A percentile compares a stretch with the other conserved stretches of the same genome.
These are phyloP conservation scores for Trichoderma atrobrunneum DNA, from an alignment of 2,329 filamentous ascomycete genomes.

Conservation along the genomic window DNA sequence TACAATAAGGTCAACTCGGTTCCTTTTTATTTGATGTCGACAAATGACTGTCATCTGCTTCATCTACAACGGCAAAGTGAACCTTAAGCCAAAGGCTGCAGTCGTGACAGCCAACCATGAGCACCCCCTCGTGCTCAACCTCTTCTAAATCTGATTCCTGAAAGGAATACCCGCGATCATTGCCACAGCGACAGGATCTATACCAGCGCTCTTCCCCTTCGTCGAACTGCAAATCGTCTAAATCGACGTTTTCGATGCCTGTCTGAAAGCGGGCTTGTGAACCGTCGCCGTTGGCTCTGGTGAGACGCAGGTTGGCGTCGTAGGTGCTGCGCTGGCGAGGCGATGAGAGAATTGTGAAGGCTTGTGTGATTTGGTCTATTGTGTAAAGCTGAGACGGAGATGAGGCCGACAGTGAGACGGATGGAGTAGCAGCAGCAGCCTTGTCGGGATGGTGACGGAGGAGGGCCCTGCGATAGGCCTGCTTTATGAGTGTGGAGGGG, in stretches of 20 bases:
- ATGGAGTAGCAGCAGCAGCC: constrained; percentile 23
- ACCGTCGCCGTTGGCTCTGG: constrained; percentile 26
- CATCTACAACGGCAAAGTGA: constrained; percentile 56
- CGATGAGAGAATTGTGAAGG: constrained; percentile 56
- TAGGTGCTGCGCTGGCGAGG: constrained; percentile 50
- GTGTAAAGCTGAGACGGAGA: constrained; percentile 38
- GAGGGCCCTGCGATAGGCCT: constrained; percentile 63
- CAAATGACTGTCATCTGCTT: constrained; percentile 31
- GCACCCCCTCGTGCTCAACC: constrained; percentile 55
- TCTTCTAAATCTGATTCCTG: constrained; percentile 59
- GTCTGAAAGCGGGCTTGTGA: constrained; percentile 46
- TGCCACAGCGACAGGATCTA: constrained; percentile 61
- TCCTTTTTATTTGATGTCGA: constrained; percentile 20
- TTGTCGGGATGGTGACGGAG: constrained; percentile 67
- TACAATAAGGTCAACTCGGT: constrained; percentile 24
- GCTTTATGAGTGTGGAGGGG: constrained; percentile 52
- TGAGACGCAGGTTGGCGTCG: constrained; percentile 47
- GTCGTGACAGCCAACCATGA: constrained; percentile 63
- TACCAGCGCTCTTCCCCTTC: constrained; percentile 50
- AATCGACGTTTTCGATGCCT: constrained; percentile 61
- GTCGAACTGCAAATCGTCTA: constrained; percentile 61
- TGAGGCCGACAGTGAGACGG: background rate
- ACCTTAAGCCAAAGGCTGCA: constrained; percentile 67
- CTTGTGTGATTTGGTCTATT: constrained; percentile 62
- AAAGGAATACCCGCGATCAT: constrained; percentile 58